phyloP scores from a whole-genome alignment of 345 rosid genomes.

The Euclidium syriacum region DNA sequence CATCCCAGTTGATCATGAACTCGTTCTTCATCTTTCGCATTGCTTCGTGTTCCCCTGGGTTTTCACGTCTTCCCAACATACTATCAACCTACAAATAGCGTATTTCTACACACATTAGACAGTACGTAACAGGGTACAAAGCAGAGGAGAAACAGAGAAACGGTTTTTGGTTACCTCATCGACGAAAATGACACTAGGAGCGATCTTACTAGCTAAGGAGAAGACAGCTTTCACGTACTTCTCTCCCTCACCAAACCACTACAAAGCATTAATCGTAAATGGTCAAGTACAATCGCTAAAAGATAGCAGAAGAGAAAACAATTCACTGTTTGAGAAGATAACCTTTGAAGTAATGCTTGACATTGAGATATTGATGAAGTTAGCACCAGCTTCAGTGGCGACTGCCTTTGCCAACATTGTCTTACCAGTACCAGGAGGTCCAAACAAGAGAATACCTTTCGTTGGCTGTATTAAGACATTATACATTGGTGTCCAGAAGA shows the following conservation, averaged over 20 bases:
- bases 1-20: slow-evolving; percentile 99
- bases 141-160: not conserved
- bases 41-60: slow-evolving; percentile 99
- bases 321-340: not conserved
- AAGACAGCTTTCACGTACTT: slow-evolving; percentile 98
- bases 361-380: slow-evolving; percentile 99
- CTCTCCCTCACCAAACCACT: slow-evolving; percentile 99
- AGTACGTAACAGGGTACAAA: not conserved
- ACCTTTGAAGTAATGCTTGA: slow-evolving; percentile 99
- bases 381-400: slow-evolving; percentile 98
- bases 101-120: not conserved
- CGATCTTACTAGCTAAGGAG: slow-evolving; percentile 96
- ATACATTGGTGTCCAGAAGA: not conserved
- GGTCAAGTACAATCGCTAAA: not conserved
- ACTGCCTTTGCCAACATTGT: slow-evolving; percentile 99
- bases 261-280: slow-evolving; percentile 29
- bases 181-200: slow-evolving; percentile 94
- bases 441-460: slow-evolving; percentile 93
- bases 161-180: slow-evolving; percentile 62
- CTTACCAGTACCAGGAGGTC: slow-evolving; percentile 99
- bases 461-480: slow-evolving; percentile 60
- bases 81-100: slow-evolving; percentile 80
- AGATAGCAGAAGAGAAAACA: not conserved
- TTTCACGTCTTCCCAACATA: slow-evolving; percentile 97
- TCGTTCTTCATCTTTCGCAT: slow-evolving; percentile 99